Conservation (phyloP, 805 yeast species). For the Kuraishia hungarica region DNA sequence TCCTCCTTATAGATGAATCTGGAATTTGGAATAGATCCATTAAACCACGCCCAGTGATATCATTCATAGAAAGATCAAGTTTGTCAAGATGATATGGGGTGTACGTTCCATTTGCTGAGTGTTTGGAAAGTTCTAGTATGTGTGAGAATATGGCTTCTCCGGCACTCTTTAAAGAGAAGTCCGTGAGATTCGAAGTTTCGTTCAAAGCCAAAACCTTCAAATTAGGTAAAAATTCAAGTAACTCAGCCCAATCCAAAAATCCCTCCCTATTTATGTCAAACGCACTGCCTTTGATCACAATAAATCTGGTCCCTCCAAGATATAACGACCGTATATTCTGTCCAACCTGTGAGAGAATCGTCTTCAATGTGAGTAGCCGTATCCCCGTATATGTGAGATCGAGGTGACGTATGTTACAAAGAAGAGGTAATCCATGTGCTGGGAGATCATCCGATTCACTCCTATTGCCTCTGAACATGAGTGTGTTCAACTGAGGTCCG, state of each 20-base stretch:
- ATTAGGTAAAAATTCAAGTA: background rate
- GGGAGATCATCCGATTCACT: background rate
- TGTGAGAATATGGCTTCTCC: background rate
- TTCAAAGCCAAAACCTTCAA: background rate
- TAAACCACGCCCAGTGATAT: background rate
- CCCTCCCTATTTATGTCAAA: background rate
- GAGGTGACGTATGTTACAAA: background rate
- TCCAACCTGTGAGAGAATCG: background rate
- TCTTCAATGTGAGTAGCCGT: background rate
- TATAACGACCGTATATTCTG: background rate
- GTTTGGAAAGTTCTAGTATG: background rate
- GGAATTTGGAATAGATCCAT: constrained; percentile 1
- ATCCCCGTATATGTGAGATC: background rate
- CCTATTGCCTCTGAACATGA: background rate
- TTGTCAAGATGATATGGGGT: background rate
- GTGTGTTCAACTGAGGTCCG: background rate
- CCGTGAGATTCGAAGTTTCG: background rate
- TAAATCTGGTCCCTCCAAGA: background rate
- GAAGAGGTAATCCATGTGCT: background rate
- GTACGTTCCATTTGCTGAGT: background rate
- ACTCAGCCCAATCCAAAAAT: background rate
- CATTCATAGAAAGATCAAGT: background rate
- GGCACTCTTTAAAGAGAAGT: background rate
- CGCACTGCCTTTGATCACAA: background rate
- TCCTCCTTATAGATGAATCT: background rate